Conservation (phyloP, 768 basidiomycete species). For the Symmetrospora coprosmae region DNA sequence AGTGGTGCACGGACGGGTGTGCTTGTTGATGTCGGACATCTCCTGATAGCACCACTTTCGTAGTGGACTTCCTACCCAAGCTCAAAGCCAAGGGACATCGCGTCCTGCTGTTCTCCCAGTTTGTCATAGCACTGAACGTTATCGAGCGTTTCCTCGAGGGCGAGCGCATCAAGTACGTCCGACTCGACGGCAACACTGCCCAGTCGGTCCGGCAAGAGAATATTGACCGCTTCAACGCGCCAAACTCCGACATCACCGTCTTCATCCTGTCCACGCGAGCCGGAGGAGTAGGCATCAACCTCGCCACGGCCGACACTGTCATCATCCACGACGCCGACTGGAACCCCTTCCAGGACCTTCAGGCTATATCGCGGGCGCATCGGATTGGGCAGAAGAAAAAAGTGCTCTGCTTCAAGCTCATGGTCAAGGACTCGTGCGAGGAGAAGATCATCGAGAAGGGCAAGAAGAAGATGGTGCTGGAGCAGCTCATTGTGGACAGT, state of each 20-base stretch:
- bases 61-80: constrained; percentile 73
- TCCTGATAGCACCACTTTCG: too few relatives aligned
- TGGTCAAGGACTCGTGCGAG: constrained; percentile 76
- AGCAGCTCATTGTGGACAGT: constrained; percentile 26
- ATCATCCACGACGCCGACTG: constrained; percentile 92
- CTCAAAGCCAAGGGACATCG: constrained; percentile 83
- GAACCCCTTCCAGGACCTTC: constrained; percentile 70
- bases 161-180: constrained; percentile 39
- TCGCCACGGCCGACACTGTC: constrained; percentile 82
- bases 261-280: constrained; percentile 23
- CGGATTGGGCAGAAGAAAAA: constrained; percentile 90
- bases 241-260: constrained; percentile 57
- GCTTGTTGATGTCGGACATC: too few relatives aligned
- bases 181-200: constrained; percentile 66
- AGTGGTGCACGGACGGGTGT: constrained; percentile 34
- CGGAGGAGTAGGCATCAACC: constrained; percentile 50
- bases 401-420: constrained; percentile 85
- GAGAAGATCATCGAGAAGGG: constrained; percentile 31
- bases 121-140: constrained; percentile 98
- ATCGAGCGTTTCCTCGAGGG: constrained; percentile 95
- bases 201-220: constrained; percentile 65
- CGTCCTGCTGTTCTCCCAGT: constrained; percentile 59
- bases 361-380: constrained; percentile 87
- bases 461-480: constrained; percentile 52
- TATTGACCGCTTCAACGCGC: constrained; percentile 88